Percentiles rank a stretch among this genome's conserved stretches.
Conservation (phyloP, 371 early-diverging fungal species). For the Saksenaea oblongispora region DNA sequence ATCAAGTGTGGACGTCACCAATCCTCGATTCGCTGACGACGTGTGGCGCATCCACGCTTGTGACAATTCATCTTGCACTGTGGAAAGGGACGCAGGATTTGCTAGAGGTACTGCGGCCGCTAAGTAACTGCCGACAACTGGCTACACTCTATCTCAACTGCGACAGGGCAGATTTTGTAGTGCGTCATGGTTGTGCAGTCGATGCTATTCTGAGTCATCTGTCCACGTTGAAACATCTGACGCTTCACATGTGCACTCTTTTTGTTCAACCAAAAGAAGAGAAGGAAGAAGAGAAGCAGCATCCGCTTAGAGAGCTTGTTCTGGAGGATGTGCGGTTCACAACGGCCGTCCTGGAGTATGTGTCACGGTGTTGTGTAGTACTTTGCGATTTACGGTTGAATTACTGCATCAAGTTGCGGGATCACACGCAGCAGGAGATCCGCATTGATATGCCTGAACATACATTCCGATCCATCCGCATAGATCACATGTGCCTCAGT, state of each 20-base stretch:
- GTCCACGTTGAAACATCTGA: background rate
- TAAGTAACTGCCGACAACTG: background rate
- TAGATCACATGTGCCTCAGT: background rate
- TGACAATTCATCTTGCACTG: background rate
- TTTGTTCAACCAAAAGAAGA: background rate
- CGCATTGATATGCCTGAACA: background rate
- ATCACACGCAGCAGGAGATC: background rate
- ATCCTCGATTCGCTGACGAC: background rate
- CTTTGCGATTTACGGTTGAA: background rate
- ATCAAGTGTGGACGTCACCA: background rate
- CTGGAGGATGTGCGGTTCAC: background rate
- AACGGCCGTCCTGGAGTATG: background rate
- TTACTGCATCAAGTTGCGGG: background rate
- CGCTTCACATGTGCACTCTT: background rate
- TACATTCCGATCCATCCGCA: background rate
- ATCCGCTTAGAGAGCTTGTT: background rate
- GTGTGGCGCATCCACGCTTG: background rate
- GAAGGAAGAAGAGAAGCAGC: background rate
- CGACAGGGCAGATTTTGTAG: background rate
- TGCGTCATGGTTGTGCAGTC: background rate
- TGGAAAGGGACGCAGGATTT: background rate
- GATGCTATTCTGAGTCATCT: background rate
- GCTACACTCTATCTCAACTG: background rate
- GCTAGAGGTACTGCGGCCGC: background rate
- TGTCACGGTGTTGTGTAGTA: background rate